A percentile compares a stretch with the other conserved stretches of the same genome.
Evolutionary conservation across 2,329 filamentous ascomycete species (phyloP).

Genomic region (Monosporascus sp.): DNA sequence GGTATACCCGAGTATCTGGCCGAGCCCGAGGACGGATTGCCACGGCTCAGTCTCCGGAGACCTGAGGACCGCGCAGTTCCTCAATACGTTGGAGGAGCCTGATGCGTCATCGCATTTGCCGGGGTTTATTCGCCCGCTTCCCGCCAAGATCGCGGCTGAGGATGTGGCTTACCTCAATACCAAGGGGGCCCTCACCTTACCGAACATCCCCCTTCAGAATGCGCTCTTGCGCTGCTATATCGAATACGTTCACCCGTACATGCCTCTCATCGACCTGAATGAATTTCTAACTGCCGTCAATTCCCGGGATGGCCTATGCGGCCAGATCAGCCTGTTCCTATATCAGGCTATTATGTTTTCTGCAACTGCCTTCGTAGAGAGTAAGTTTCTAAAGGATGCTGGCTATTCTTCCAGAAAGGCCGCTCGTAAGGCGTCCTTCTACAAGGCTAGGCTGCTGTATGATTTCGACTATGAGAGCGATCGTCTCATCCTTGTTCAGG

Average conservation of each 20-base stretch:
- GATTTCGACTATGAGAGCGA: constrained; percentile 95
- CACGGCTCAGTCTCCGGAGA: constrained; percentile 26
- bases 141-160: constrained; percentile 69
- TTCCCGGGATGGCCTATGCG: constrained; percentile 61
- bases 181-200: constrained; percentile 80
- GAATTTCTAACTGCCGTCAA: constrained; percentile 57
- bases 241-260: constrained; percentile 89
- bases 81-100: constrained; percentile 43
- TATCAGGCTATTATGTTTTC: constrained; percentile 97
- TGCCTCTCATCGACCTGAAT: constrained; percentile 75
- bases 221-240: constrained; percentile 78
- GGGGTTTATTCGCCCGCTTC: constrained; percentile 73
- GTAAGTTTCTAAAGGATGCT: constrained; percentile 67
- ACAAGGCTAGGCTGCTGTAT: constrained; percentile 81
- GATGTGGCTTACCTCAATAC: constrained; percentile 77
- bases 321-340: constrained; percentile 75
- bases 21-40: constrained; percentile 20
- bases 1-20: constrained; percentile 28
- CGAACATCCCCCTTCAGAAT: constrained; percentile 64
- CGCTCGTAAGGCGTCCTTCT: constrained; percentile 83
- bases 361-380: constrained; percentile 81
- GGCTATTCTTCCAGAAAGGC: constrained; percentile 75
- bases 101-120: constrained; percentile 49
- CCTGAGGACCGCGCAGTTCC: constrained; percentile 36
- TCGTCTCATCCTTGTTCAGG: constrained; percentile 82